phyloP scores from a whole-genome alignment of 164 flowering plant genomes.

The Saururus chinensis region DNA sequence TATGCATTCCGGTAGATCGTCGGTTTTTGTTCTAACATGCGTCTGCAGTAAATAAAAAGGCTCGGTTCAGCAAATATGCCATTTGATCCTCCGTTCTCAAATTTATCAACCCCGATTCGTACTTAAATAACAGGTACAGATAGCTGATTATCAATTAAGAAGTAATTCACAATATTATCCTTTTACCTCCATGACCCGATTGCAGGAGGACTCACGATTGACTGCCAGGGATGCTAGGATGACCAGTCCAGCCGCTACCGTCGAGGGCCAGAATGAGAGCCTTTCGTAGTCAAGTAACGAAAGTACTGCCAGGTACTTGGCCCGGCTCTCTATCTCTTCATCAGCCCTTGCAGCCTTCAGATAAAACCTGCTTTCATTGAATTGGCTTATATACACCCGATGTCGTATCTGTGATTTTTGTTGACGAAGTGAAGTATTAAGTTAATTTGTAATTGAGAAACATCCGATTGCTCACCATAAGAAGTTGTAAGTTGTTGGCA shows the following conservation, averaged over 20 bases:
- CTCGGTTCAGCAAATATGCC: too few species aligned
- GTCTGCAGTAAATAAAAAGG: conserved; percentile 32
- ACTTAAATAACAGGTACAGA: not conserved
- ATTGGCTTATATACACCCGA: too few species aligned
- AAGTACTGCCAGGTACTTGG: conserved; percentile 49
- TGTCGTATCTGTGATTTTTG: too few species aligned
- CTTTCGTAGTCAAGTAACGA: conserved; percentile 54
- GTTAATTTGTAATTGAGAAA: not conserved
- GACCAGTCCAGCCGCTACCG: conserved; percentile 79
- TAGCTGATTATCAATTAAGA: too few species aligned
- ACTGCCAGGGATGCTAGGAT: conserved; percentile 51
- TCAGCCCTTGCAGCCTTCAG: conserved; percentile 68
- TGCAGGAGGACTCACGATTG: conserved; percentile 36
- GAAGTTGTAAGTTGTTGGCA: not conserved
- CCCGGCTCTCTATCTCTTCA: conserved; percentile 39
- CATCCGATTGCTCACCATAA: not conserved
- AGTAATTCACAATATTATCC: not conserved
- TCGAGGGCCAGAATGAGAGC: conserved; percentile 73
- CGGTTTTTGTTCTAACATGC: conserved; percentile 57
- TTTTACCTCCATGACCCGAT: conserved; percentile 49
- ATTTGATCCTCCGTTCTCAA: too few species aligned
- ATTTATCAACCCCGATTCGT: too few species aligned
- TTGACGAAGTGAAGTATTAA: too few species aligned
- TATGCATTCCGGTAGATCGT: conserved; percentile 66
- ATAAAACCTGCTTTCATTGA: conserved; percentile 48